Evolutionary conservation across 1,284 basidiomycete genomes (phyloP), one percentile per base, ranked within the genome.

Genomic region (Volvariella volvacea): DNA sequence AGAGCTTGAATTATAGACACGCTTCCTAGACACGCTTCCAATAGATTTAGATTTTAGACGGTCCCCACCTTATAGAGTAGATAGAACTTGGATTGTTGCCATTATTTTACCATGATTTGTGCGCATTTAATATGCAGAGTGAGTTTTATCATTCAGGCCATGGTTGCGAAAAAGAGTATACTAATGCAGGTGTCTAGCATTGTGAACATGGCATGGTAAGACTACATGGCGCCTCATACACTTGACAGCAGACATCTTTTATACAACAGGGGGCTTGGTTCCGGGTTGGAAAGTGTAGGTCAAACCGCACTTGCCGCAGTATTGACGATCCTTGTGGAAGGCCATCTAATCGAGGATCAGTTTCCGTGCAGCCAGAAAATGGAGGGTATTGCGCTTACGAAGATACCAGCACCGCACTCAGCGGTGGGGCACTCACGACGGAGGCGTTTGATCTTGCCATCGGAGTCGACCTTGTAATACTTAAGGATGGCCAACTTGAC

Each of bases 401-500:
- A 95, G 74, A 94, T 83, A 73, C 91, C 92, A 57, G 93, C 92
- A 71, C 93, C 93, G 62, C 93, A 97, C 65, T 88, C 84, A 50
- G 90, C 80, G 43, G 76, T 74, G 40, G 92, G 92, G 73, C 95
- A 98, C 71, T 98, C 95, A 60, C 95, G 89, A 62, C 95, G 84
- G 52, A 99, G 85, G 66, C 95, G 92, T 82, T 97, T 95, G 79
- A 99, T 94, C 78, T 96, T 96, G 68, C 95, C 96, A 62, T 98
- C 94, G 47, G 91, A 92, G 73, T 97, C 94, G 62, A 99, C 94
- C 76, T 94, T 96, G 80, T 98, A 98, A 81, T 96, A 98, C 75
- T 98, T 97, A 68, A 99, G 78, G 75, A 97, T 94, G 61, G 92
- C 76, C 94, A 96, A 92, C 76, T 95, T 99, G 78, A 97, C 92